Conservation (phyloP, 805 yeast genomes). For the Monosporozyma servazzii region DNA sequence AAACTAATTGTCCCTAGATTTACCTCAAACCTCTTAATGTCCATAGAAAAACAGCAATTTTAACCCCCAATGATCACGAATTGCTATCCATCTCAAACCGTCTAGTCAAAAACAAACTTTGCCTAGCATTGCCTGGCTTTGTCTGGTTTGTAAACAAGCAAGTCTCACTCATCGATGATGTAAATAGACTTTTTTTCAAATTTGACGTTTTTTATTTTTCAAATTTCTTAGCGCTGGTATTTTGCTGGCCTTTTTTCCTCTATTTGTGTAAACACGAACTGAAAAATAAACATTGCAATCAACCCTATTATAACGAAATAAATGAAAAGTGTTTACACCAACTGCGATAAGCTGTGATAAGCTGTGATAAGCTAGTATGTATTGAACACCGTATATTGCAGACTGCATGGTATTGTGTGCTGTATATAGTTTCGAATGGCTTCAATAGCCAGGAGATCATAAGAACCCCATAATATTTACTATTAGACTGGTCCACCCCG, state of each 20-base stretch:
- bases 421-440: neutral
- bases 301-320: neutral
- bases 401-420: neutral
- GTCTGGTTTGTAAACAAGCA: neutral
- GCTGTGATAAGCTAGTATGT: too few relatives aligned
- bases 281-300: neutral
- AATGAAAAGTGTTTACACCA: too few relatives aligned
- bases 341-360: too few relatives aligned
- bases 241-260: conserved; percentile 1
- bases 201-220: neutral
- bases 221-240: neutral
- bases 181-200: neutral
- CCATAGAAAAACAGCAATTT: neutral
- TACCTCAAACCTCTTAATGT: neutral
- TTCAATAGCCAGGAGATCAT: neutral
- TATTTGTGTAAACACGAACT: neutral
- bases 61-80: neutral
- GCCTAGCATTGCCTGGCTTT: neutral
- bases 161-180: neutral
- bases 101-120: neutral
- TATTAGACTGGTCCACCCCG: conserved; percentile 89
- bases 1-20: neutral
- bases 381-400: too few relatives aligned
- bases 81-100: neutral
- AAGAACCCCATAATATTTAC: conserved; percentile 55